phyloP scores from a whole-genome alignment of 148 eudicot species.

The Heliamphora exappendiculata region DNA sequence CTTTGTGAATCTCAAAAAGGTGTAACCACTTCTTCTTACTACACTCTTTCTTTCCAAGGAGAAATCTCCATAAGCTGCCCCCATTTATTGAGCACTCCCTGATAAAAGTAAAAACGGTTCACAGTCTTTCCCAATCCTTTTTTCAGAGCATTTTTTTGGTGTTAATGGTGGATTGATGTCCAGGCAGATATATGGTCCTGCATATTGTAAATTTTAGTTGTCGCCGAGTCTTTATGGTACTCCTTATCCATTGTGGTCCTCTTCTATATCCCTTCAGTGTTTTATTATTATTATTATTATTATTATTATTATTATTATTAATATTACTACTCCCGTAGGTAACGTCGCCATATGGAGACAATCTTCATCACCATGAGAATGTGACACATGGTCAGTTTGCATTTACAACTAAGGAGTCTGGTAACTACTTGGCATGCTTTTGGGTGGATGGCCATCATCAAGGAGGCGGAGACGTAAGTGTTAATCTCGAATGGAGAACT shows the following conservation, averaged over 20 bases:
- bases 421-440: constrained; percentile 77
- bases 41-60: too few relatives aligned
- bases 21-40: too few relatives aligned
- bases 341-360: constrained; percentile 74
- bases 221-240: not conserved
- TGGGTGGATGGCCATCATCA: constrained; percentile 43
- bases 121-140: too few relatives aligned
- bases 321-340: constrained; percentile 40
- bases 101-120: too few relatives aligned
- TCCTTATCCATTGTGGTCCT: not conserved
- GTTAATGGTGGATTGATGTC: not conserved
- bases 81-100: too few relatives aligned
- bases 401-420: constrained; percentile 70
- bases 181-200: not conserved
- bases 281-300: too few relatives aligned
- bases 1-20: too few relatives aligned
- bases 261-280: not conserved
- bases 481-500: constrained; percentile 80
- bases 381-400: constrained; percentile 85
- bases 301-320: too few relatives aligned
- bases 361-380: constrained; percentile 53
- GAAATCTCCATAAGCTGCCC: too few relatives aligned
- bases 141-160: not conserved
- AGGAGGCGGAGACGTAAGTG: constrained; percentile 39
- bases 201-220: not conserved